Conservation (phyloP, 352 stramenopile genomes). For the Blastocystis sp. region DNA sequence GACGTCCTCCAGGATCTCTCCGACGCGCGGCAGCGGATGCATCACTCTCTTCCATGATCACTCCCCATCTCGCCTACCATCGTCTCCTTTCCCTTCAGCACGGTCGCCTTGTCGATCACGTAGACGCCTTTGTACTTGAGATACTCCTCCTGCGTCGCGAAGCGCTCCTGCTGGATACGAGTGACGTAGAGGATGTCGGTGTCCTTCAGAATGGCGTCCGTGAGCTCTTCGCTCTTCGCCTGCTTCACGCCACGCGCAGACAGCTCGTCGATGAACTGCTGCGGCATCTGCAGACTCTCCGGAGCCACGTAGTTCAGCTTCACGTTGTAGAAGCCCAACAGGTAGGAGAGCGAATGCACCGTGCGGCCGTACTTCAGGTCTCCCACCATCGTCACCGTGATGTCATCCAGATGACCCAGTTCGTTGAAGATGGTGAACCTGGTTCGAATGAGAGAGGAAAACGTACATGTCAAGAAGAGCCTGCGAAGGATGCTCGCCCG, state of each 20-base stretch:
- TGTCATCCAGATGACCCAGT: slow-evolving; percentile 65
- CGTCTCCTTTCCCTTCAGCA: slow-evolving; percentile 72
- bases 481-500: slow-evolving; percentile 94
- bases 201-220: slow-evolving; percentile 71
- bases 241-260: slow-evolving; percentile 69
- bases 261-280: slow-evolving; percentile 68
- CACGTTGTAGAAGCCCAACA: slow-evolving; percentile 79
- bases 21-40: slow-evolving; percentile 90
- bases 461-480: slow-evolving; percentile 95
- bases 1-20: slow-evolving; percentile 88
- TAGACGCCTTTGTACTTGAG: slow-evolving; percentile 80
- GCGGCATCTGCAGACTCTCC: slow-evolving; percentile 68
- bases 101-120: slow-evolving; percentile 66
- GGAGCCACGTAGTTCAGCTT: slow-evolving; percentile 81
- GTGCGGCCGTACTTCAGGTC: slow-evolving; percentile 97
- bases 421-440: slow-evolving; percentile 74
- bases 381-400: slow-evolving; percentile 86
- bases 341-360: slow-evolving; percentile 86
- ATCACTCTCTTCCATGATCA: slow-evolving; percentile 79
- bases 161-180: slow-evolving; percentile 91
- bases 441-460: slow-evolving; percentile 72
- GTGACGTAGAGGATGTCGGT: slow-evolving; percentile 96
- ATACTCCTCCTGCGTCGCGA: slow-evolving; percentile 83
- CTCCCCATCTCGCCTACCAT: slow-evolving; percentile 67
- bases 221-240: slow-evolving; percentile 71